Percentiles rank a stretch among this genome's conserved stretches.
These are phyloP conservation scores for Cerioporus squamosus DNA, from an alignment of 1,284 basidiomycete genomes.

Conservation along the genomic window DNA sequence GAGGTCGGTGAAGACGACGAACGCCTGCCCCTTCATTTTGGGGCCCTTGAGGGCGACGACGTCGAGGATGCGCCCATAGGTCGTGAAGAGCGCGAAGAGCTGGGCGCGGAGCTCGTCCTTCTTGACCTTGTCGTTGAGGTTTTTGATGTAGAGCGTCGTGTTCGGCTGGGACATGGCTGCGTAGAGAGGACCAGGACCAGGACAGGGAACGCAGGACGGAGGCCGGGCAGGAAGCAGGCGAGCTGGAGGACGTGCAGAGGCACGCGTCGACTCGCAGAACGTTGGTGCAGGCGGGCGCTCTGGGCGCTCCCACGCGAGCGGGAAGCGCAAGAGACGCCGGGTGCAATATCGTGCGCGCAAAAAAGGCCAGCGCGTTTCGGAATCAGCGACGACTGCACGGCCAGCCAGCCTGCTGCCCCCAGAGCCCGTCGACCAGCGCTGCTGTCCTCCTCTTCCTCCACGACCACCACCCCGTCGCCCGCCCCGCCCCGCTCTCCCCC, in stretches of 20 bases:
- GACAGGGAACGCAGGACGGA: background rate
- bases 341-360: conserved; percentile 23
- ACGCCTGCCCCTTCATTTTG: conserved; percentile 95
- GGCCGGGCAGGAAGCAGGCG: background rate
- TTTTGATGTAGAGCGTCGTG: conserved; percentile 92
- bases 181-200: background rate
- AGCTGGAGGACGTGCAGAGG: background rate
- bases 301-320: conserved; percentile 1
- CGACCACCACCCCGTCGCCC: background rate
- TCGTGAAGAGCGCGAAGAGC: conserved; percentile 89
- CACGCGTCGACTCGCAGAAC: conserved; percentile 2
- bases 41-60: conserved; percentile 89
- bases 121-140: conserved; percentile 93
- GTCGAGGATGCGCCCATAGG: conserved; percentile 93
- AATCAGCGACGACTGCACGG: background rate
- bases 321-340: conserved; percentile 9
- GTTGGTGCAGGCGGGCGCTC: conserved; percentile 5
- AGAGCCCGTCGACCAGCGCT: background rate
- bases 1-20: conserved; percentile 93
- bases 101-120: conserved; percentile 89
- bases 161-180: conserved; percentile 64
- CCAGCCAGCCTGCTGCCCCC: background rate
- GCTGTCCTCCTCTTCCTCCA: background rate
- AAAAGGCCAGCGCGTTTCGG: conserved; percentile 13
- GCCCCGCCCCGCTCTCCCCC: background rate